Evolutionary conservation across 768 basidiomycete species (phyloP).

Genomic region (Phylloporus sp.): DNA sequence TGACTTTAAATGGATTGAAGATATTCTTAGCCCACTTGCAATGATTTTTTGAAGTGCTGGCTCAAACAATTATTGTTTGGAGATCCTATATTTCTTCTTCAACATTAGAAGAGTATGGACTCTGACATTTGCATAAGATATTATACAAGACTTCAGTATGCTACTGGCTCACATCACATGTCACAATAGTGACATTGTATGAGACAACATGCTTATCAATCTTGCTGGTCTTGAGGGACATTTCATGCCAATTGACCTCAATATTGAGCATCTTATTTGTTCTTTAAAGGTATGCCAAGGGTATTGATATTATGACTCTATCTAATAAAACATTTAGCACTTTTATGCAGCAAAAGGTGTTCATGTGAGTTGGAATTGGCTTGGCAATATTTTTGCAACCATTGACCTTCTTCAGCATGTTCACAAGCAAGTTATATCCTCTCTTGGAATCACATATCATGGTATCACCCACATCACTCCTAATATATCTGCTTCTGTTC

Average conservation of each 20-base stretch:
- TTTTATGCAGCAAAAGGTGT: constrained; percentile 27
- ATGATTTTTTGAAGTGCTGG: constrained; percentile 18
- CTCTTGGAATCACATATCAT: constrained; percentile 23
- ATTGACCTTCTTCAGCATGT: constrained; percentile 27
- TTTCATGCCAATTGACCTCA: constrained; percentile 33
- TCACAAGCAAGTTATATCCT: constrained; percentile 25
- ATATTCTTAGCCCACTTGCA: constrained; percentile 14
- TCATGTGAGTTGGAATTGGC: constrained; percentile 28
- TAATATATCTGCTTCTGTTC: constrained; percentile 15
- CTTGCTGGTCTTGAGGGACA: constrained; percentile 29
- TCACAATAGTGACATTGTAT: no score
- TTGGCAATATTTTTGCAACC: constrained; percentile 30
- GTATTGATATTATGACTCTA: no score
- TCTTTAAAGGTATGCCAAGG: constrained; percentile 36
- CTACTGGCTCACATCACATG: no score
- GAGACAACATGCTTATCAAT: constrained; percentile 36
- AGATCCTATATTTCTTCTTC: constrained; percentile 18
- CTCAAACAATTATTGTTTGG: constrained; percentile 16
- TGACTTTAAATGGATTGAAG: constrained; percentile 32
- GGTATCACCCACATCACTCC: constrained; percentile 22
- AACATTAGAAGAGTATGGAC: constrained; percentile 32
- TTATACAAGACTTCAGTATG: no score
- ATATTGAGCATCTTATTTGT: constrained; percentile 36
- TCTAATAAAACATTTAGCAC: no score
- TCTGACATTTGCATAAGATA: no score